These are phyloP conservation scores for Royoungia palumana DNA, from an alignment of 768 basidiomycete species.

Conservation along the genomic window DNA sequence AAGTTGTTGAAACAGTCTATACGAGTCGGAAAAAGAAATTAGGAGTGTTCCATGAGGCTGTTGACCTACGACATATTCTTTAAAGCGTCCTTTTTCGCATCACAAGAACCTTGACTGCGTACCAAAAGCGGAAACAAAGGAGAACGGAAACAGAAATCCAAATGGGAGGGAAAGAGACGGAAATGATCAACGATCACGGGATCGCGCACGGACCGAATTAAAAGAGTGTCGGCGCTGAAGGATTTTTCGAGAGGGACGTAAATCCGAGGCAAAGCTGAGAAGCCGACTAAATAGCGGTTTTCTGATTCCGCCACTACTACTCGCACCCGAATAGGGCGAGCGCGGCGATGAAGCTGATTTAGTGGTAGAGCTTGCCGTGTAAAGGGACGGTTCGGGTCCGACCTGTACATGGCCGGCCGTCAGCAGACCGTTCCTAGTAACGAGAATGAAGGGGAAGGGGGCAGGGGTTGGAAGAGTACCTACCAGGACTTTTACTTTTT, in stretches of 20 bases:
- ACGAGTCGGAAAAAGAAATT: slow-evolving; percentile 6
- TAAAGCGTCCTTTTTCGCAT: background rate
- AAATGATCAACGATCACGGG: slow-evolving; percentile 20
- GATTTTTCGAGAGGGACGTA: slow-evolving; percentile 39
- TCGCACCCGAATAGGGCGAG: slow-evolving; percentile 31
- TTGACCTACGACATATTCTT: slow-evolving; percentile 7
- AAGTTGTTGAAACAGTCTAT: slow-evolving; percentile 23
- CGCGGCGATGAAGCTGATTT: slow-evolving; percentile 54
- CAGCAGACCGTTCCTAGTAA: slow-evolving; percentile 14
- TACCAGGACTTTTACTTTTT: slow-evolving; percentile 73
- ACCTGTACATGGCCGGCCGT: slow-evolving; percentile 35
- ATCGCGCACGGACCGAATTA: slow-evolving; percentile 18
- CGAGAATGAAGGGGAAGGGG: slow-evolving; percentile 4
- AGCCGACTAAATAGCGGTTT: slow-evolving; percentile 63
- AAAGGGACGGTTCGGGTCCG: slow-evolving; percentile 48
- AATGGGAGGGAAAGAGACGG: background rate
- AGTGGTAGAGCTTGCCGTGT: slow-evolving; percentile 56
- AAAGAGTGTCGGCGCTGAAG: slow-evolving; percentile 53
- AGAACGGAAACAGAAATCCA: background rate
- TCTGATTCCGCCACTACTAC: slow-evolving; percentile 34
- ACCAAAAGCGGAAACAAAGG: slow-evolving; percentile 1
- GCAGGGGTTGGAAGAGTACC: slow-evolving; percentile 32
- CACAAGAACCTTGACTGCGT: slow-evolving; percentile 3
- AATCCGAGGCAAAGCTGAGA: slow-evolving; percentile 48
- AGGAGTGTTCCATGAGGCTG: slow-evolving; percentile 6